phyloP scores from a whole-genome alignment of 495 filamentous ascomycete species.

The Wilcoxina mikolae region DNA sequence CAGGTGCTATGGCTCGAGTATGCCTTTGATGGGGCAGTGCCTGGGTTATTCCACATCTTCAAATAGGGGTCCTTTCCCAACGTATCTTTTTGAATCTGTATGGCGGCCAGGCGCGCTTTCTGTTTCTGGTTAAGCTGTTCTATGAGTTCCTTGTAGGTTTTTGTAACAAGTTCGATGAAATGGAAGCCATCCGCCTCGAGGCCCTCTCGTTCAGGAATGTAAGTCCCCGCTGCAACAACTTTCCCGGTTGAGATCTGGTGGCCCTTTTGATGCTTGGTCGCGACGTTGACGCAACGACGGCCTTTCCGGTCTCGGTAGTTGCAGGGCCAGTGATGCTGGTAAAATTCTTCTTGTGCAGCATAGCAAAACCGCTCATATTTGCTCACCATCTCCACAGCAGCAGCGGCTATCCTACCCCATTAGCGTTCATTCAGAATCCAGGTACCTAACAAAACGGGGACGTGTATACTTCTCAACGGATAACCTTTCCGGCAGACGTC shows the following conservation, averaged over 20 bases:
- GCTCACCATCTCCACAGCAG: no score
- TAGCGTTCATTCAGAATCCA: not conserved
- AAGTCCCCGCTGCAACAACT: slow-evolving; percentile 19
- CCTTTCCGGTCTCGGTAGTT: slow-evolving; percentile 14
- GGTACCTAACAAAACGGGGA: not conserved
- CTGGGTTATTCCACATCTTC: not conserved
- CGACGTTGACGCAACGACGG: slow-evolving; percentile 7
- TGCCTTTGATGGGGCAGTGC: not conserved
- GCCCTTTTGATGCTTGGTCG: slow-evolving; percentile 15
- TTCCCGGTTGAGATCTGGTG: slow-evolving; percentile 27
- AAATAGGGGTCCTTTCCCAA: not conserved
- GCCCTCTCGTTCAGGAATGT: slow-evolving; percentile 8
- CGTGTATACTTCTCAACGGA: slow-evolving; percentile 14
- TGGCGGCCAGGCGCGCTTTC: not conserved
- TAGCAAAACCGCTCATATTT: slow-evolving; percentile 12
- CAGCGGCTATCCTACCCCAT: not conserved
- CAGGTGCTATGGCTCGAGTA: slow-evolving; percentile 29
- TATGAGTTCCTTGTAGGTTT: not conserved
- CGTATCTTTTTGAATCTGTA: not conserved
- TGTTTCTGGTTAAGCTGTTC: not conserved
- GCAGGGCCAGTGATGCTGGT: slow-evolving; percentile 19
- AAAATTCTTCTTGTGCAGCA: slow-evolving; percentile 18
- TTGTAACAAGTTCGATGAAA: not conserved
- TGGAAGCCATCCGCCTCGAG: not conserved
- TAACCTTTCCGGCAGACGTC: slow-evolving; percentile 16